Evolutionary conservation across 768 basidiomycete genomes (phyloP).

Genomic region (Hygrophorus russula): DNA sequence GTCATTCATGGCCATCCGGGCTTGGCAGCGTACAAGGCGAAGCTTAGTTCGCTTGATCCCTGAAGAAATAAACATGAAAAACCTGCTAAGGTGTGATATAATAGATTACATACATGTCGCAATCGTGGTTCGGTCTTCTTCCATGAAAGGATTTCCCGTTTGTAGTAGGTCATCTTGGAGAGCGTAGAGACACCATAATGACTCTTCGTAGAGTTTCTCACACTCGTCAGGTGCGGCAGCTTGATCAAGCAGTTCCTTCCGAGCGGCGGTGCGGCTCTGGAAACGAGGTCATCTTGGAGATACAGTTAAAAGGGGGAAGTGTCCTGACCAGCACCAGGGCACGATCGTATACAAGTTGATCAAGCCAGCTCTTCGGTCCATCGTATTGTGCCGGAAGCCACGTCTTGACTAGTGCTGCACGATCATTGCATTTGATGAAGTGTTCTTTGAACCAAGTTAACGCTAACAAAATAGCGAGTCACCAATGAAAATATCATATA

Average conservation of each 20-base stretch:
- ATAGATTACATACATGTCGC: constrained; percentile 48
- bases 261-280: constrained; percentile 87
- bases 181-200: constrained; percentile 87
- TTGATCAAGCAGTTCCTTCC: constrained; percentile 80
- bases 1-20: constrained; percentile 68
- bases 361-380: constrained; percentile 75
- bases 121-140: constrained; percentile 73
- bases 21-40: constrained; percentile 66
- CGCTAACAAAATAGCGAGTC: constrained; percentile 30
- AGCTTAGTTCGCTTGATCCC: constrained; percentile 84
- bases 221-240: constrained; percentile 70
- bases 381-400: constrained; percentile 79
- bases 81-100: not conserved
- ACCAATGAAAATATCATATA: not conserved
- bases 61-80: constrained; percentile 16
- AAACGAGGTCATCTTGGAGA: not conserved
- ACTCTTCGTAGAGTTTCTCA: constrained; percentile 91
- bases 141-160: constrained; percentile 73
- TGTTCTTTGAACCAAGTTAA: constrained; percentile 86
- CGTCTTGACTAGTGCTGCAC: constrained; percentile 78
- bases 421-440: constrained; percentile 91
- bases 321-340: constrained; percentile 70
- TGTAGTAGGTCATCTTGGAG: constrained; percentile 83
- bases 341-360: constrained; percentile 88
- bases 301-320: not conserved